Evolutionary conservation across 306 rosid genomes (phyloP), one percentile per base, ranked within the genome.

Genomic region (Prunus mira): DNA sequence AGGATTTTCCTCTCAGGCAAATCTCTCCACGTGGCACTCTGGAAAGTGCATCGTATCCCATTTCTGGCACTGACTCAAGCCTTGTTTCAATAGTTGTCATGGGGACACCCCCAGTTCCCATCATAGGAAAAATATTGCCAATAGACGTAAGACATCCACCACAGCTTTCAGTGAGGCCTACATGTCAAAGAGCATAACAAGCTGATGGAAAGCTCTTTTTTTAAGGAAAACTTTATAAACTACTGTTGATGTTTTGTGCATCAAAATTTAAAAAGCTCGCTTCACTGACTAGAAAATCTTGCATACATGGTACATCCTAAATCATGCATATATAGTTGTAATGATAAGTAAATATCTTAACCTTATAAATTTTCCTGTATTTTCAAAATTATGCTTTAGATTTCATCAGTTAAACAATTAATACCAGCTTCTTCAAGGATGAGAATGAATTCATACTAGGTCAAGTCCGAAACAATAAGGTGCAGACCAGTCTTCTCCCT

Each of bases 111-210:
- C 91, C 98, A 22, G 96, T 91, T 82, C 93, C 97, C 13, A 77
- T 78, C 97, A 93, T 93, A 38, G 91, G 83, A 76, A 55, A 89
- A 63, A 89, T 90, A 83, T 93, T 86, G 27, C 88, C 90, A 12
- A 93, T 84, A 15, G 93, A 91, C 8, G 98, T 81, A 79, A 93
- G 81, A 83, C 96, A 85, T 69, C 98, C 97, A 32, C 89, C 97
- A 83, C 93, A 88, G 79, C 97, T 93, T 78, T 91, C 97, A 9
- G 97, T 91, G 38, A 93, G 98, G 62, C 98, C 97, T 93, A 78
- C 65, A 77, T 49, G 50, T 30, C 63, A 28, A 78, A 65, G n/a
- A 56, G 46, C 22, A 25, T 15, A 19, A 65, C 47, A 62, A 67
- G 56, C 28, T 70, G 32, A 75, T 76, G 19, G 56, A 74, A 17